phyloP scores from a whole-genome alignment of 73 alveolate species.

The Diophrys sp. region DNA sequence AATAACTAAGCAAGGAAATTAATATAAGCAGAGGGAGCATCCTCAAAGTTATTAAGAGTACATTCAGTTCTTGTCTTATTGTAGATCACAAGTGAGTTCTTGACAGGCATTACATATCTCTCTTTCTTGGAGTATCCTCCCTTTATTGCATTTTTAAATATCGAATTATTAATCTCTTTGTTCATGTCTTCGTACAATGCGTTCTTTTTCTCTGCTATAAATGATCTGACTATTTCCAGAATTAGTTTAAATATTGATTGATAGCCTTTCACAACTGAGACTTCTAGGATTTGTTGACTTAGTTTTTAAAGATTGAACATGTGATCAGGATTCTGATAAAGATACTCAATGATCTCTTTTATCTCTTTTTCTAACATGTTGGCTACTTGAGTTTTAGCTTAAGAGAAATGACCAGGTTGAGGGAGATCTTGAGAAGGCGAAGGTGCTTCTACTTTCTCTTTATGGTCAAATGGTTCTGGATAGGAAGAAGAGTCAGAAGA shows the following conservation, averaged over 20 bases:
- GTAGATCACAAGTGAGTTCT: neutral
- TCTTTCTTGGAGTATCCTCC: neutral
- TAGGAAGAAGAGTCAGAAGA: neutral
- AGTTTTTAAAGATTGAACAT: neutral
- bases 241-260: neutral
- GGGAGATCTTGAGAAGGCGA: neutral
- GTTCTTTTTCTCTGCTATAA: neutral
- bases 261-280: neutral
- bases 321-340: neutral
- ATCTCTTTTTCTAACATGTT: neutral
- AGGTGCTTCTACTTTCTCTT: neutral
- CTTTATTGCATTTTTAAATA: neutral
- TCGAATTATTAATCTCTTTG: neutral
- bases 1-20: too few relatives aligned
- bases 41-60: too few relatives aligned
- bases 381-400: neutral
- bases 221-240: neutral
- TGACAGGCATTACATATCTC: neutral
- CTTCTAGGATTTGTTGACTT: neutral
- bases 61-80: neutral
- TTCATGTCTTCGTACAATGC: neutral
- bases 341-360: neutral
- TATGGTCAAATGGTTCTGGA: neutral
- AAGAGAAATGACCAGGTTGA: neutral
- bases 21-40: too few relatives aligned